Base-by-base conservation (phyloP, 2,329 filamentous ascomycete genomes). In the Ascochyta koolunga region DNA sequence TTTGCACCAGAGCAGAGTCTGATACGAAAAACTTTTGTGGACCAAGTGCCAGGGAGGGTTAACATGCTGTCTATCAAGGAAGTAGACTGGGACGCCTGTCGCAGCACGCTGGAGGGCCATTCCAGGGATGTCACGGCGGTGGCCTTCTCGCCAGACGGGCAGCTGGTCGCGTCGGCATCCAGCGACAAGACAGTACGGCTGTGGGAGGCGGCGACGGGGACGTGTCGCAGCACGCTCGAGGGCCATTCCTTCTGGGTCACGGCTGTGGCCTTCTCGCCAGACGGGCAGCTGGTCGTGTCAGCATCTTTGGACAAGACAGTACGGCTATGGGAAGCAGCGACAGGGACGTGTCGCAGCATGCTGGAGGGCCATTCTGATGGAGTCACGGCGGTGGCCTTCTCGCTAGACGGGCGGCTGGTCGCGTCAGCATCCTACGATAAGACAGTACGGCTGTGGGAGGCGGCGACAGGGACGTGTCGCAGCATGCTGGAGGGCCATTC, bases 1-100 rank as follows among this genome's bases (percentile, higher is more conserved):
- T 77, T 77, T 50, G 67, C 65, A 43, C 75, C 71, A 8, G 58
- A 62, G 41, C 46, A 5, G 25, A 67, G 64, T 32, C 6, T 60
- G 11, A 46, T 62, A 52, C 46, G 39, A 32, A 44, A 49, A 35
- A 53, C 18, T n/a, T 62, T 62, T 36, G 22, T 19, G 4, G 24
- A 41, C 6, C 24, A 59, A 49, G 44, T 56, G 18, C 42, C 37
- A 44, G 8, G 38, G 27, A 9, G 35, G 19, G 32, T 54, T 9
- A 32, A 51, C 7, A 49, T 61, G 40, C 16, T 61, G 2, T 44
- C 51, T 15, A 38, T 19, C 25, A 38, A 10, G 31, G 55, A 60
- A 49, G 15, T 19, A 44, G 43, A 62, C 22, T 60, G 52, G 61
- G 50, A 54, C 7, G 50, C 50, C 5, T 56, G 40, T 31, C 27